These are phyloP conservation scores for Metschnikowia reukaufii DNA, from an alignment of 805 yeast species.

Conservation along the genomic window DNA sequence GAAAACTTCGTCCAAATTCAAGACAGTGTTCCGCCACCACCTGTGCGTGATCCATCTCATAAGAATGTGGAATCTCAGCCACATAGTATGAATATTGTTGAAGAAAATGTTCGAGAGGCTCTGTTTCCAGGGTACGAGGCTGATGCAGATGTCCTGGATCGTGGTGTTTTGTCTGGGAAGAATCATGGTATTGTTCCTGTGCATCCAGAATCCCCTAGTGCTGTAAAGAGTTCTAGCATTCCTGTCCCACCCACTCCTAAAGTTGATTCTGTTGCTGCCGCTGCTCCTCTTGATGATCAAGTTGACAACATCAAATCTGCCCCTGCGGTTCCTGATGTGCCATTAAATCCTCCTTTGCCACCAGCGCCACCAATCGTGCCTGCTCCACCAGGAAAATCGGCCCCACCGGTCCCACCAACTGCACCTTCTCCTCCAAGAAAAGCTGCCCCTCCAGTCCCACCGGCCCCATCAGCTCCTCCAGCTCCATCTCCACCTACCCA, in stretches of 20 bases:
- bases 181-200: background rate
- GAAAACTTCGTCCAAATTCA: conserved; percentile 7
- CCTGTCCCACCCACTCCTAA: background rate
- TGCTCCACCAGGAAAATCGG: background rate
- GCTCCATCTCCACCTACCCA: background rate
- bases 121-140: conserved; percentile 67
- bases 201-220: background rate
- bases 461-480: background rate
- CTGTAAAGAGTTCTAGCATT: too few relatives aligned
- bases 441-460: background rate
- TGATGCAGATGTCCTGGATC: conserved; percentile 51
- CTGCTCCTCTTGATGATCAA: background rate
- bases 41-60: background rate
- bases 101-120: conserved; percentile 15
- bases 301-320: too few relatives aligned
- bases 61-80: background rate
- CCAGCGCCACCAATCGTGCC: too few relatives aligned
- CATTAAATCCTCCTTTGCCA: too few relatives aligned
- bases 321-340: too few relatives aligned
- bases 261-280: background rate
- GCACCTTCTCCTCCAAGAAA: background rate
- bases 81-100: conserved; percentile 7
- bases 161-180: conserved; percentile 10
- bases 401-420: background rate
- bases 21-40: conserved; percentile 2